phyloP scores from a whole-genome alignment of 148 eudicot species.

The Rhododendron griersonianum region DNA sequence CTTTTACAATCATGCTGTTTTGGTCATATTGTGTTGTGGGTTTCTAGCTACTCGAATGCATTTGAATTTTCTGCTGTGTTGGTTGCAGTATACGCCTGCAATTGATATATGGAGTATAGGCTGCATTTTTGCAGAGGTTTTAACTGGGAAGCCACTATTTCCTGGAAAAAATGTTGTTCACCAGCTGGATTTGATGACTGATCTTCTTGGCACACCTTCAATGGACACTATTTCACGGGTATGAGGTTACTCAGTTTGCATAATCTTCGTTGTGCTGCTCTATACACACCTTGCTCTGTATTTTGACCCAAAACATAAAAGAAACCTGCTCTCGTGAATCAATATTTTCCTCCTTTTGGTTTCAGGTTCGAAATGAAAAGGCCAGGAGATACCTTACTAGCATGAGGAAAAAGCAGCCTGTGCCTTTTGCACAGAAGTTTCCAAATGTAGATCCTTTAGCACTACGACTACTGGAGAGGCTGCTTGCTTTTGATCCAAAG shows the following conservation, averaged over 20 bases:
- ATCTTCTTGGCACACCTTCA: constrained; percentile 62
- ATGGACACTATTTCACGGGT: constrained; percentile 55
- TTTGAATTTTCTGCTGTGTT: constrained; percentile 1
- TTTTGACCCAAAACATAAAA: background rate
- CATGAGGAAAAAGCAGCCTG: constrained; percentile 62
- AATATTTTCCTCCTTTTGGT: constrained; percentile 4
- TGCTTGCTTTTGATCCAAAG: constrained; percentile 68
- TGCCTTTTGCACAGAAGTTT: constrained; percentile 48
- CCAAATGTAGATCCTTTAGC: constrained; percentile 61
- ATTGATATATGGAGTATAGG: constrained; percentile 70
- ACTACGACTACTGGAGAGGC: constrained; percentile 45
- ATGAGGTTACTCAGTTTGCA: constrained; percentile 6
- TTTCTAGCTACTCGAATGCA: background rate
- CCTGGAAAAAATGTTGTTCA: constrained; percentile 68
- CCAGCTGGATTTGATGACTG: constrained; percentile 62
- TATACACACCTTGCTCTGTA: background rate
- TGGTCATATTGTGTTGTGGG: background rate
- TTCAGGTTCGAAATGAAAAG: constrained; percentile 59
- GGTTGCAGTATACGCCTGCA: constrained; percentile 55
- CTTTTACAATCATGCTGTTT: background rate
- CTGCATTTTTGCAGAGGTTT: constrained; percentile 65
- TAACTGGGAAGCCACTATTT: constrained; percentile 58
- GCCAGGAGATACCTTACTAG: constrained; percentile 60
- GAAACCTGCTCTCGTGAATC: constrained; percentile 4
- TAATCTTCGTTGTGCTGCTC: background rate